These are phyloP conservation scores for Aeschynomene evenia DNA, from an alignment of 306 rosid species.

Conservation along the genomic window DNA sequence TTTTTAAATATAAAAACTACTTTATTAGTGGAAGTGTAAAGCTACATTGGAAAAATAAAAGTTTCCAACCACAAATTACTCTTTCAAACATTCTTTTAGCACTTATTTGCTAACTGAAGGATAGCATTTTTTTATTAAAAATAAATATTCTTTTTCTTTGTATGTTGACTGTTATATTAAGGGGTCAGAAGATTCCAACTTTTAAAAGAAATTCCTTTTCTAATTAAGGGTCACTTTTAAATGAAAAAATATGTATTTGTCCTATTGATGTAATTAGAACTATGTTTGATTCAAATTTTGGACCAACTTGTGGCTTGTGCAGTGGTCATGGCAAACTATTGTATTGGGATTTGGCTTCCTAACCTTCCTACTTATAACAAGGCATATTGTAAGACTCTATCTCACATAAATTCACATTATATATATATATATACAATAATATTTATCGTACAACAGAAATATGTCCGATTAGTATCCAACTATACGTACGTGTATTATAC, in stretches of 20 bases:
- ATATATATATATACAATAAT: no score
- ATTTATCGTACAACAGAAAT: no score
- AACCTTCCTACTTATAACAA: slow-evolving; percentile 58
- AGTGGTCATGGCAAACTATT: slow-evolving; percentile 98
- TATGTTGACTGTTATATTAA: slow-evolving; percentile 20
- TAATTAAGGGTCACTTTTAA: slow-evolving; percentile 23
- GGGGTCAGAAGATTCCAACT: slow-evolving; percentile 40
- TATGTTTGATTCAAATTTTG: neutral
- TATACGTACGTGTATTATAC: no score
- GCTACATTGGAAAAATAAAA: neutral
- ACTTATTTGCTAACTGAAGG: slow-evolving; percentile 25
- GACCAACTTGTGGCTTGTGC: slow-evolving; percentile 52
- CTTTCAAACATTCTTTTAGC: slow-evolving; percentile 27
- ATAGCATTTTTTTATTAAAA: slow-evolving; percentile 18
- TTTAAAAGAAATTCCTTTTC: neutral
- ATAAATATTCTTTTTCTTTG: slow-evolving; percentile 16
- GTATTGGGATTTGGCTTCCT: slow-evolving; percentile 68
- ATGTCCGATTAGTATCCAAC: no score
- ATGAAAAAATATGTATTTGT: slow-evolving; percentile 6
- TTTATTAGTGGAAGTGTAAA: slow-evolving; percentile 1
- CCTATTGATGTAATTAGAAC: neutral
- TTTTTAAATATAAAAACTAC: neutral
- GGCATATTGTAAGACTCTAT: slow-evolving; percentile 71
- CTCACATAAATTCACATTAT: no score
- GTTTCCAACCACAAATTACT: slow-evolving; percentile 15